Evolutionary conservation across 2,329 filamentous ascomycete genomes (phyloP).

Genomic region (Monosporascus sp.): DNA sequence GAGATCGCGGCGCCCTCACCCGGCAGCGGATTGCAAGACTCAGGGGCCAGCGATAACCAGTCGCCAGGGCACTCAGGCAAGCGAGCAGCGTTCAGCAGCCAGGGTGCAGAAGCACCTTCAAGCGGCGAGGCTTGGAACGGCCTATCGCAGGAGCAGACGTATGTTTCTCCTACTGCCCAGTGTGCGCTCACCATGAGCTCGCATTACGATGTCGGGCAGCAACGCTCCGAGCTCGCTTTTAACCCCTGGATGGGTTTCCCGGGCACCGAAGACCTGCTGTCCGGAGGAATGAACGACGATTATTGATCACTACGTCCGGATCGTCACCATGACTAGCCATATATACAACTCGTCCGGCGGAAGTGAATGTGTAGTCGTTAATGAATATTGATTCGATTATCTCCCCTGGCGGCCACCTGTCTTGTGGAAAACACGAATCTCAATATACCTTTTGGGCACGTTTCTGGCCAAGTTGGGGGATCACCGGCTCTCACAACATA

Average conservation of each 20-base stretch:
- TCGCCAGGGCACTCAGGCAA: neutral
- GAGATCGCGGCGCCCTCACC: slow-evolving; percentile 18
- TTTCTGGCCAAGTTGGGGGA: no score
- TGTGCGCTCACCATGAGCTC: neutral
- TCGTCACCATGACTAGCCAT: no score
- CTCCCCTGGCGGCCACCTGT: no score
- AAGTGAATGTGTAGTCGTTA: no score
- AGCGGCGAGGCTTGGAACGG: neutral
- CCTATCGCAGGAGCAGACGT: neutral
- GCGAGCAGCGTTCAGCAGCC: neutral
- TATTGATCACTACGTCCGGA: slow-evolving; percentile 10
- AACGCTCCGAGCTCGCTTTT: slow-evolving; percentile 22
- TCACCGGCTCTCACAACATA: no score
- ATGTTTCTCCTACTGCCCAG: neutral
- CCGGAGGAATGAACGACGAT: slow-evolving; percentile 16
- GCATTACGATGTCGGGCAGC: slow-evolving; percentile 16
- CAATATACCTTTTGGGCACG: no score
- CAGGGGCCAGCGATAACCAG: neutral
- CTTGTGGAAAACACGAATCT: no score
- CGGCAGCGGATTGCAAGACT: slow-evolving; percentile 15
- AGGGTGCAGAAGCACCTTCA: neutral
- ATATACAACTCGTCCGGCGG: no score
- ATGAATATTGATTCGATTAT: no score
- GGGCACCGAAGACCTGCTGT: slow-evolving; percentile 18
- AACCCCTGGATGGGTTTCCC: slow-evolving; percentile 26